Evolutionary conservation across 2,329 filamentous ascomycete genomes (phyloP), one percentile per base, ranked within the genome.

Genomic region (Hypoxylon sp.): DNA sequence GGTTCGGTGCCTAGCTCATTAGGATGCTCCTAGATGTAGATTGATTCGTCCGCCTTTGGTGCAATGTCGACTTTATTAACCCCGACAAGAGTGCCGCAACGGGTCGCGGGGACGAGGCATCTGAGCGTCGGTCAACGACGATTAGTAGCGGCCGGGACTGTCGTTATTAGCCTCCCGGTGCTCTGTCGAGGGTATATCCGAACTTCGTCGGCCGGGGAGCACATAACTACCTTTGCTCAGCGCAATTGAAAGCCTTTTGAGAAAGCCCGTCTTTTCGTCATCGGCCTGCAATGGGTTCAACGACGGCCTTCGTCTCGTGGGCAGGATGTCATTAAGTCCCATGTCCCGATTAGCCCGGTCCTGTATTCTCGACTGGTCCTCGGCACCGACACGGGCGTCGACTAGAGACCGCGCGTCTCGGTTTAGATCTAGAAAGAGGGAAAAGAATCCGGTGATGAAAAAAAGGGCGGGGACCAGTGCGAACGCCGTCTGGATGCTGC

Each of bases 401-500:
- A 81, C 78, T 49, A 83, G 69, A 9, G 70, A 65, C 56, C 76
- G 77, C 0, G 80, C 83, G 55, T 83, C 80, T 10, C 66, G 71
- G n/a, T 78, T 73, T 21, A 77, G 63, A 33, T 77, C 75, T 15
- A 86, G 70, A 61, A 82, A 83, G 3, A 81, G 59, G 0, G 83
- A 78, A 56, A 83, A 85, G 2, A 77, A 65, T 27, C 80, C 71
- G 17, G 78, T 78, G 20, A 78, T 70, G 0, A 76, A 75, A 45
- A 83, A 75, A 21, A 86, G 70, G 3, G 74, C 78, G 2, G 88
- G 75, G 1, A 90, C 84, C 3, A 92, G 79, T 26, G 85, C 75
- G 71, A 89, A 90, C 0, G 87, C 85, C 27, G 82, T 81, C 10
- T 85, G 85, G 9, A 89, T 86, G 42, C 80, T 79, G 13, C 85